Base-by-base conservation (phyloP, 805 yeast species). In the Wickerhamomyces canadensis region DNA sequence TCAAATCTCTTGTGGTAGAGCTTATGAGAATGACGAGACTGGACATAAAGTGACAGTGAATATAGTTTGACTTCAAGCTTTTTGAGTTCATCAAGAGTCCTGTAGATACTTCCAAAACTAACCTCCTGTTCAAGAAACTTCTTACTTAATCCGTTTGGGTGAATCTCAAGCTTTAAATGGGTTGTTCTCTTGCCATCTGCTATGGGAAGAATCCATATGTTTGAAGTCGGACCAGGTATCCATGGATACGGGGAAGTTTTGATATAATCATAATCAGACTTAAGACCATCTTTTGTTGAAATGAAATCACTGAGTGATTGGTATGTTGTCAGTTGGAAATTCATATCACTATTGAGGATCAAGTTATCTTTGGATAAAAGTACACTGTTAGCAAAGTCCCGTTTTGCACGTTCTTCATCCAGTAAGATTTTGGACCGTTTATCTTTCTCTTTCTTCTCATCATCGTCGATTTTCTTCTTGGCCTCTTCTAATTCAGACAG, bases 241-340 rank as follows among this genome's bases (percentile, higher is more conserved):
- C 68, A 65, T 1, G 67, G 62, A 36, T 51, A 62, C 18, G 42
- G 37, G 5, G 68, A 63, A 6, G 42, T 14, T 21, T 32, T 24
- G 3, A 48, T 9, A 16, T 24, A 34, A 27, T 42, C 16, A 23
- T n/a, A 12, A 40, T 41, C 46, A 9, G 16, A 17, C 4, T 34
- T 33, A 7, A 25, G 12, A 2, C 27, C 31, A 9, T 29, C 40
- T 19, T 21, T 33, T 4, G 42, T 33, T 19, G 43, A 41, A 12
- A 52, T 39, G 35, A 60, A 65, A 6, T 64, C 61, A 9, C 56
- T 47, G 37, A 71, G 64, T 4, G 65, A 64, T 28, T 65, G 65
- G 41, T 62, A 62, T 1, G 73, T 60, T 3, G 61, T 38, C 4
- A 52, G 30, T 31, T 40, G 23, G 23, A 21, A 21, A 21, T 21